A percentile compares a stretch with the other conserved stretches of the same genome.
phyloP scores from a whole-genome alignment of 495 filamentous ascomycete species.

The Annulohypoxylon stygium region DNA sequence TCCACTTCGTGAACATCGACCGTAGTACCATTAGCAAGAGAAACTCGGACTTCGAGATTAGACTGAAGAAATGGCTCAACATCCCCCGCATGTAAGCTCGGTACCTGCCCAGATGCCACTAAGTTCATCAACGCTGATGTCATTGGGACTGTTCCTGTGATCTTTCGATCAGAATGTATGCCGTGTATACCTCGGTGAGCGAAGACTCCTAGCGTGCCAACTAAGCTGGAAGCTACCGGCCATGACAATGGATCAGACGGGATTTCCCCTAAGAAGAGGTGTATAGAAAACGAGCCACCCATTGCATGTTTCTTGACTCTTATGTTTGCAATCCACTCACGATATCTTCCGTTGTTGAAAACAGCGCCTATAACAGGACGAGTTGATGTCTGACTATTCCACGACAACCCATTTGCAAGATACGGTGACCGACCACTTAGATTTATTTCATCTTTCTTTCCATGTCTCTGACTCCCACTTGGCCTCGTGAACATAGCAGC shows the following conservation, averaged over 20 bases:
- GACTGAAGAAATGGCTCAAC: conserved; percentile 61
- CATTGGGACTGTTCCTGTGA: conserved; percentile 69
- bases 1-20: conserved; percentile 43
- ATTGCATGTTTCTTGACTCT: conserved; percentile 68
- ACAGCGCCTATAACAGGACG: conserved; percentile 38
- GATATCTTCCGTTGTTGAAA: conserved; percentile 54
- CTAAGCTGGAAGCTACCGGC: conserved; percentile 58
- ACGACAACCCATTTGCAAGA: conserved; percentile 35
- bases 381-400: conserved; percentile 38
- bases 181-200: conserved; percentile 44
- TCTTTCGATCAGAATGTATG: conserved; percentile 41
- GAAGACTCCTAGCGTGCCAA: conserved; percentile 71
- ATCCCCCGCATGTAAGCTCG: conserved; percentile 56
- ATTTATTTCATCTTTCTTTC: conserved; percentile 1
- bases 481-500: conserved; percentile 50
- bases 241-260: conserved; percentile 57
- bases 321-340: conserved; percentile 74
- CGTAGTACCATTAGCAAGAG: conserved; percentile 48
- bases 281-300: conserved; percentile 66
- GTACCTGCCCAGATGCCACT: conserved; percentile 53
- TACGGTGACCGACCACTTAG: conserved; percentile 4
- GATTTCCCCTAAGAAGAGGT: conserved; percentile 70
- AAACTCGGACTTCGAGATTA: conserved; percentile 58
- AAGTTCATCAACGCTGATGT: conserved; percentile 64
- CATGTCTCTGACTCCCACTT: conserved; percentile 9